Evolutionary conservation across 2,329 filamentous ascomycete genomes (phyloP), one percentile per base, ranked within the genome.

Genomic region (Immersiporthe knoxdaviesiana): DNA sequence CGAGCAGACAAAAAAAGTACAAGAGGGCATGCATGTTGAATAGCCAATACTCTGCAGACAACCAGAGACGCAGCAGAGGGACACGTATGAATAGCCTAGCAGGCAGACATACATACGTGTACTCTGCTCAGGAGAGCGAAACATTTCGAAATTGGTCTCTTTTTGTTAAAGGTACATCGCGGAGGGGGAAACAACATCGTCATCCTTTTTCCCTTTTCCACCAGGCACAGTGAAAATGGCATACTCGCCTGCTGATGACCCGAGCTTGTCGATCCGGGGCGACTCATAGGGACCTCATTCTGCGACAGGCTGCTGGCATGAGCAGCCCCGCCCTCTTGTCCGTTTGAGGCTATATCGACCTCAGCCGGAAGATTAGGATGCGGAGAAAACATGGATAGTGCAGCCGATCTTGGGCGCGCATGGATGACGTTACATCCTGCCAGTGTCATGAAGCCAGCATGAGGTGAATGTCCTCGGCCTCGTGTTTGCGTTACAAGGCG

Each of bases 181-280:
- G n/a, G 18, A 50, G 61, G 11, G 44, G 16, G 27, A 21, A 35
- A 39, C 24, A 7, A 16, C 7, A 12, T 12, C 16, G 27, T 24
- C 24, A 52, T 52, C 41, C n/a, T n/a, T n/a, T n/a, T 10, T 39
- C 35, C 5, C 37, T n/a, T n/a, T 41, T 18, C 41, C 27, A 52
- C 37, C n/a, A 14, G 18, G 18, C 39, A 16, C 27, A n/a, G 27
- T n/a, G 35, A 39, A 18, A n/a, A 39, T 44, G 24, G 35, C n/a
- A 41, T 62, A 62, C 62, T 70, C 69, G 69, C 69, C 16, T 66
- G 35, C 21, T 39, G 52, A 66, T 70, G 63, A 68, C 69, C 69
- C 69, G 69, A 70, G 47, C 10, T 44, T 1, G 60, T 35, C 54
- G 68, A 65, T 41, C 68, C 44, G 35, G 27, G 39, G n/a, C 56